Percentiles rank a stretch among this genome's conserved stretches.
Evolutionary conservation across 495 filamentous ascomycete genomes (phyloP).

Genomic region (Xylaria cubensis): DNA sequence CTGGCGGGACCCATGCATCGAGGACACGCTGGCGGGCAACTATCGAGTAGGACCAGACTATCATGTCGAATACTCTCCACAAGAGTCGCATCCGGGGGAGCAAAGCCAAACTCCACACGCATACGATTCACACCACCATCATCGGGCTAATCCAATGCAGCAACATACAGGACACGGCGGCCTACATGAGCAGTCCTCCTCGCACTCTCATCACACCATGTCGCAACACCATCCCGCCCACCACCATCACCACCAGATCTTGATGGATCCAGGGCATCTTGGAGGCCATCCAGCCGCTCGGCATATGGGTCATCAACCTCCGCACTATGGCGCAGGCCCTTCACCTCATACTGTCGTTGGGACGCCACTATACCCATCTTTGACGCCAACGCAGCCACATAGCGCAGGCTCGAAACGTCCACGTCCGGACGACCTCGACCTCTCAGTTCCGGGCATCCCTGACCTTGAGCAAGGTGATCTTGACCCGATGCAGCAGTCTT

Average conservation of each 20-base stretch:
- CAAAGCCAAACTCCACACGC: slow-evolving; percentile 57
- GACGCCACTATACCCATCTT: slow-evolving; percentile 51
- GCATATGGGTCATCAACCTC: slow-evolving; percentile 55
- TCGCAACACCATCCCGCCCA: slow-evolving; percentile 55
- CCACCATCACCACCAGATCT: slow-evolving; percentile 57
- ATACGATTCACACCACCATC: slow-evolving; percentile 60
- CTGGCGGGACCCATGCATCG: slow-evolving; percentile 75
- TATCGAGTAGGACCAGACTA: slow-evolving; percentile 65
- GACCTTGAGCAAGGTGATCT: slow-evolving; percentile 56
- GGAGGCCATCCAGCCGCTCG: slow-evolving; percentile 52
- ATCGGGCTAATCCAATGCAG: slow-evolving; percentile 47
- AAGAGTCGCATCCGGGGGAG: slow-evolving; percentile 63
- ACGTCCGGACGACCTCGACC: slow-evolving; percentile 56
- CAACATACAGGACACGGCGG: slow-evolving; percentile 50
- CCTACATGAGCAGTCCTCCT: slow-evolving; percentile 53
- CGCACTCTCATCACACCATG: slow-evolving; percentile 55
- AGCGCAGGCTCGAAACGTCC: slow-evolving; percentile 53
- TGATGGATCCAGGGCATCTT: slow-evolving; percentile 55
- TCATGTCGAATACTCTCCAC: slow-evolving; percentile 69
- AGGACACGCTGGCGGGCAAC: slow-evolving; percentile 70
- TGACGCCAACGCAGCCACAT: slow-evolving; percentile 51
- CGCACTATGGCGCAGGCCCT: slow-evolving; percentile 50
- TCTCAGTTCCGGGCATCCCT: slow-evolving; percentile 57
- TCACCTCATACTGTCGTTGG: slow-evolving; percentile 52
- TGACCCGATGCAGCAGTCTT: slow-evolving; percentile 56